Base-by-base conservation (phyloP, 2,329 filamentous ascomycete genomes). In the Penicillium hesseltinei region DNA sequence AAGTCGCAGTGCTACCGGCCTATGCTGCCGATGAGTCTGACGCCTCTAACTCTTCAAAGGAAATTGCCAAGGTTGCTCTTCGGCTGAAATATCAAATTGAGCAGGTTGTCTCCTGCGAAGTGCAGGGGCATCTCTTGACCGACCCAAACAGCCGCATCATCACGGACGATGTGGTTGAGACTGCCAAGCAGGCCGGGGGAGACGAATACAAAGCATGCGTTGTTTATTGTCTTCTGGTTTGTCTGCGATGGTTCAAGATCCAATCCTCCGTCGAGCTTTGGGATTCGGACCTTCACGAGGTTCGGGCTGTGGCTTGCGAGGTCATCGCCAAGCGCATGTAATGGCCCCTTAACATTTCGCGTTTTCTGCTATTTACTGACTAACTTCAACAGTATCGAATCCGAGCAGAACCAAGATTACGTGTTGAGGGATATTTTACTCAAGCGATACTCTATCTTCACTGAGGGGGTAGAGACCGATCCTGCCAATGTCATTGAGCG, bases 401-500 rank as follows among this genome's bases (percentile, higher is more conserved):
- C 75, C 2, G 93, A 97, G 70, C 88, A 95, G 38, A 84, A 97
- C 67, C 80, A 85, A 58, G 77, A 85, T 35, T 95, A 91, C 69
- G 82, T 99, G 3, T 80, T 97, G 66, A 88, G 93, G 65, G 83
- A 89, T 15, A 80, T 96, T 3, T 81, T 99, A 17, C 85, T 99
- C 36, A 93, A 92, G 73, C 87, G 93, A 29, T 99, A 96, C 77
- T 91, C 91, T 2, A 88, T 93, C 66, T 72, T 96, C 8, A 75
- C 89, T 40, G 83, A 93, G 62, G 87, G 85, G 42, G 81, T 88
- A 62, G 81, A 88, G 42, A 92, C 91, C 0, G 78, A 82, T 1
- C 90, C 93, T 0, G 83, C 88, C 61, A 99, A 97, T 69, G 94
- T 91, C 23, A 87, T 99, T 58, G 94, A 99, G 74, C 90, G 91